phyloP scores from a whole-genome alignment of 352 stramenopile genomes.

The Phytophthora kernoviae region DNA sequence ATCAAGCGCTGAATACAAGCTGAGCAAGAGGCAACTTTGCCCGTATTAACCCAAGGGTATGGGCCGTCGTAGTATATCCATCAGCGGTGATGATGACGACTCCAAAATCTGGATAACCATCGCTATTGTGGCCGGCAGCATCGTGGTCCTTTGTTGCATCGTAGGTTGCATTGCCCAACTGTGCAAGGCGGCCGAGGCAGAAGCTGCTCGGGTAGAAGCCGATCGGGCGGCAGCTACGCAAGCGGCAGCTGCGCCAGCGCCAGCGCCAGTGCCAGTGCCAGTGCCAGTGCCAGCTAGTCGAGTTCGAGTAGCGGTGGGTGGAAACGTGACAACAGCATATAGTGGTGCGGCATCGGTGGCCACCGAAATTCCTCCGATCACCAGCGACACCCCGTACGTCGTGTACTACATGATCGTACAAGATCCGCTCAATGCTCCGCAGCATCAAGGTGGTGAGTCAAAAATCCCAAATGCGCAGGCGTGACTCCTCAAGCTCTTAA shows the following conservation, averaged over 20 bases:
- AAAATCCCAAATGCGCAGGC: too few species aligned
- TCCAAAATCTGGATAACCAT: conserved; percentile 2
- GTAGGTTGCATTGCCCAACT: neutral
- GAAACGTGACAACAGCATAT: too few species aligned
- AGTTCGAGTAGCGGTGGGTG: too few species aligned
- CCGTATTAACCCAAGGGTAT: too few species aligned
- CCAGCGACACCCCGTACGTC: neutral
- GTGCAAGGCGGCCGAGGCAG: conserved; percentile 5
- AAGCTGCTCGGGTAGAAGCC: neutral
- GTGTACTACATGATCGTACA: neutral
- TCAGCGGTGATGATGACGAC: neutral
- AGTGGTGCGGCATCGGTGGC: neutral
- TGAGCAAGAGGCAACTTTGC: neutral
- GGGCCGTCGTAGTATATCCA: neutral
- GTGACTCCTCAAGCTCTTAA: too few species aligned
- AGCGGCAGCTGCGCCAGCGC: too few species aligned
- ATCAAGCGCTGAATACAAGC: too few species aligned
- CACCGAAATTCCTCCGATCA: neutral
- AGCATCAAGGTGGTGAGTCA: neutral
- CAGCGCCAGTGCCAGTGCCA: too few species aligned
- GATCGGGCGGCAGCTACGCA: too few species aligned
- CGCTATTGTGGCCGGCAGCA: conserved; percentile 2
- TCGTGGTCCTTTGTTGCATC: conserved; percentile 1
- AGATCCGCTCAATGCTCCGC: neutral
- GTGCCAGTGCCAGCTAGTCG: neutral